A percentile compares a stretch with the other conserved stretches of the same genome.
phyloP scores from a whole-genome alignment of 2,329 filamentous ascomycete species.

The Aspergillus terreus region DNA sequence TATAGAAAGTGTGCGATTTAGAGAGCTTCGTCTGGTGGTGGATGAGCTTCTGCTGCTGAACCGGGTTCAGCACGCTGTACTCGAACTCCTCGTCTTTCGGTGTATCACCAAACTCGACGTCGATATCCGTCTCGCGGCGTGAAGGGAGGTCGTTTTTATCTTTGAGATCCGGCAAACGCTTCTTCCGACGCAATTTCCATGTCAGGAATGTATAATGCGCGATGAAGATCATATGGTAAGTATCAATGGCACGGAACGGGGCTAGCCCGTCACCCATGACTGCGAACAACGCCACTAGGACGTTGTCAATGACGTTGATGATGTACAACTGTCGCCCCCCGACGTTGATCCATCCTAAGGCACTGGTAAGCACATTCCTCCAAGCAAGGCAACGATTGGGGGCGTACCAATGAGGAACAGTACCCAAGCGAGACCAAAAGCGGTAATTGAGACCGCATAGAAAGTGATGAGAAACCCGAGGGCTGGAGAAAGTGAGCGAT shows the following conservation, averaged over 20 bases:
- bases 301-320: conserved; percentile 67
- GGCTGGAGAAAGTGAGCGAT: conserved; percentile 40
- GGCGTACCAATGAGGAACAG: conserved; percentile 73
- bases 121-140: conserved; percentile 39
- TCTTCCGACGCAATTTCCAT: conserved; percentile 62
- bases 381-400: background rate
- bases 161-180: conserved; percentile 58
- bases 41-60: conserved; percentile 66
- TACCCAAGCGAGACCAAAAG: conserved; percentile 84
- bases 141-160: conserved; percentile 67
- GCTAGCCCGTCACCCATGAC: conserved; percentile 67
- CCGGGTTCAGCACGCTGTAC: conserved; percentile 59
- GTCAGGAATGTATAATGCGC: conserved; percentile 67
- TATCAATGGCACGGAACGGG: conserved; percentile 75
- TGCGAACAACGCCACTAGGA: conserved; percentile 67
- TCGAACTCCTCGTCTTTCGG: conserved; percentile 49
- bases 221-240: conserved; percentile 83
- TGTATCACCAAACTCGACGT: conserved; percentile 43
- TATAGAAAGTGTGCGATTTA: conserved; percentile 84
- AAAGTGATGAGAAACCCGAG: conserved; percentile 80
- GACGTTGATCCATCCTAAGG: conserved; percentile 71
- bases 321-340: conserved; percentile 66
- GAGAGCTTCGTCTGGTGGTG: conserved; percentile 78
- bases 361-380: background rate
- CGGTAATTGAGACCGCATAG: conserved; percentile 76